phyloP scores from a whole-genome alignment of 164 flowering plant species.

The Tetrastigma voinierianum region DNA sequence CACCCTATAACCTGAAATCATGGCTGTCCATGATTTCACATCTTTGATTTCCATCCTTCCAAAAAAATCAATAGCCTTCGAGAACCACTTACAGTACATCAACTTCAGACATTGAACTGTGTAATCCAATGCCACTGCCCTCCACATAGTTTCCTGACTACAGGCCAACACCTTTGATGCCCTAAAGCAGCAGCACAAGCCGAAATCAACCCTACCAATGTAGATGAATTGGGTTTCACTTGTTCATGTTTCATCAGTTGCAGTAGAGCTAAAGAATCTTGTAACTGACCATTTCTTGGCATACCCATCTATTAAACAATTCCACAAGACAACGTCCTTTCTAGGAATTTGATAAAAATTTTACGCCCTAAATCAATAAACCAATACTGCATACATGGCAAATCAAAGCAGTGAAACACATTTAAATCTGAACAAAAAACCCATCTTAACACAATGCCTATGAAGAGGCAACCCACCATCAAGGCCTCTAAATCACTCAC shows the following conservation, averaged over 20 bases:
- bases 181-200: constrained; percentile 39
- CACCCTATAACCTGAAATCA: constrained; percentile 42
- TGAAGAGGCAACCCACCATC: constrained; percentile 32
- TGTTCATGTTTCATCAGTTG: constrained; percentile 26
- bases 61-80: constrained; percentile 38
- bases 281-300: constrained; percentile 33
- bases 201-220: constrained; percentile 44
- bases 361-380: constrained; percentile 21
- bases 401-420: constrained; percentile 37
- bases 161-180: constrained; percentile 22
- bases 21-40: constrained; percentile 51
- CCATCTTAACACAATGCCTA: constrained; percentile 39
- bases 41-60: constrained; percentile 31
- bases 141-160: constrained; percentile 27
- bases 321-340: constrained; percentile 48
- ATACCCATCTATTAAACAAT: constrained; percentile 47
- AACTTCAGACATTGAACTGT: constrained; percentile 39
- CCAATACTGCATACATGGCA: constrained; percentile 33
- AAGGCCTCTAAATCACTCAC: constrained; percentile 21
- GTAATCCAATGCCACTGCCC: constrained; percentile 28
- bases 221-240: constrained; percentile 43
- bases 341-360: constrained; percentile 19
- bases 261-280: constrained; percentile 32
- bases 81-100: constrained; percentile 51
- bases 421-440: constrained; percentile 29